These are phyloP conservation scores for Aspergillus sparsus DNA, from an alignment of 495 filamentous ascomycete species.

Conservation along the genomic window DNA sequence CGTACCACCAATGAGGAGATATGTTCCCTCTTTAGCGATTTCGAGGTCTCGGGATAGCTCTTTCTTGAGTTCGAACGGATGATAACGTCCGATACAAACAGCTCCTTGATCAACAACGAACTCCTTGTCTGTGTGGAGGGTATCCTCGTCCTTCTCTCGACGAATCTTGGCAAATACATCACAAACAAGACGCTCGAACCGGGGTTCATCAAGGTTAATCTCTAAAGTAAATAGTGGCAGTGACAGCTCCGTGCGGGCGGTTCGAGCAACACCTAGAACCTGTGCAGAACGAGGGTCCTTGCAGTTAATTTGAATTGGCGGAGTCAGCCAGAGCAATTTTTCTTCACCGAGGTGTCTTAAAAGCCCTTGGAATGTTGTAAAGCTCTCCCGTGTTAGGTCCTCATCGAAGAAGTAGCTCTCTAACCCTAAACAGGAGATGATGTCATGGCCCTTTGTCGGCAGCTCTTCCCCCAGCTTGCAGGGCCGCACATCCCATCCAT, in stretches of 20 bases:
- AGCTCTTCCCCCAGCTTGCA: too few relatives aligned
- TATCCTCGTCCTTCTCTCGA: not conserved
- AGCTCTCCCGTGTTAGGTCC: not conserved
- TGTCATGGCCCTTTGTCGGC: too few relatives aligned
- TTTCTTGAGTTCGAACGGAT: not conserved
- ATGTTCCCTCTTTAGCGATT: slow-evolving; percentile 7
- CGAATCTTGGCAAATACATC: not conserved
- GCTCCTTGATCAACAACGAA: not conserved
- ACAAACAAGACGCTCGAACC: not conserved
- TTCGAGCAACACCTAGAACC: not conserved
- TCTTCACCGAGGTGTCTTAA: not conserved
- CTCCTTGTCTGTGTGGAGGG: not conserved
- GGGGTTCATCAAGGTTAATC: not conserved
- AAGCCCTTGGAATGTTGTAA: not conserved
- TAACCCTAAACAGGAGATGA: too few relatives aligned
- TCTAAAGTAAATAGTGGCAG: not conserved
- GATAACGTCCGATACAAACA: not conserved
- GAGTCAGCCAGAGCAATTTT: not conserved
- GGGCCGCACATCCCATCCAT: too few relatives aligned
- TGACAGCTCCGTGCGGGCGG: not conserved
- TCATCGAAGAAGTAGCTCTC: too few relatives aligned
- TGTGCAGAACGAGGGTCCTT: not conserved
- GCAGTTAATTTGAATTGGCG: not conserved
- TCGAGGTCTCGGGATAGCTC: not conserved
- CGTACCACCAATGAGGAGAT: slow-evolving; percentile 46